Conservation (phyloP, 2,329 filamentous ascomycete genomes). For the Epichloe sp. region DNA sequence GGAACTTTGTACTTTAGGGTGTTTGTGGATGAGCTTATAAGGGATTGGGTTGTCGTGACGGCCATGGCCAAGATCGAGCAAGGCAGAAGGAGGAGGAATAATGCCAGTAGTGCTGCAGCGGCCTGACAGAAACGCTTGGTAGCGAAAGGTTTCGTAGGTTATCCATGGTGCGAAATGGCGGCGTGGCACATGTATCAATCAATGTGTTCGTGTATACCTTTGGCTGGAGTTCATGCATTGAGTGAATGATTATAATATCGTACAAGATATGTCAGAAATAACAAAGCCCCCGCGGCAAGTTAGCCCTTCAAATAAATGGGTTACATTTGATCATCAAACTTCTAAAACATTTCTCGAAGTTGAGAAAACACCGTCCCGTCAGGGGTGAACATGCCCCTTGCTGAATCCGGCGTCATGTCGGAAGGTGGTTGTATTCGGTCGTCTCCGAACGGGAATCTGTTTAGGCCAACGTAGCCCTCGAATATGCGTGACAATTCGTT, state of each 20-base stretch:
- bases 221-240: neutral
- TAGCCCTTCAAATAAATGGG: too few species aligned
- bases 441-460: constrained; percentile 19
- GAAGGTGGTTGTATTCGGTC: constrained; percentile 12
- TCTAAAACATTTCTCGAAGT: constrained; percentile 25
- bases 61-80: neutral
- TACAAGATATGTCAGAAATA: neutral
- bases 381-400: constrained; percentile 8
- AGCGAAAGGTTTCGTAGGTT: neutral
- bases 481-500: constrained; percentile 39
- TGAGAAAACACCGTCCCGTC: constrained; percentile 24
- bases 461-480: constrained; percentile 25
- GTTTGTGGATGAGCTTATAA: neutral
- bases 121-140: neutral
- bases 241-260: neutral
- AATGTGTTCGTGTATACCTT: neutral
- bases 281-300: neutral
- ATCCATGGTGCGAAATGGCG: neutral
- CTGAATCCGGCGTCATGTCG: constrained; percentile 12
- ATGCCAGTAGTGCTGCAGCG: neutral
- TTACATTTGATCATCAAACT: too few species aligned
- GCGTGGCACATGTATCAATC: too few species aligned
- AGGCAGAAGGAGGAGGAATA: neutral
- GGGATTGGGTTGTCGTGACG: neutral
- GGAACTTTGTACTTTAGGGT: neutral